phyloP scores from a whole-genome alignment of 2,329 filamentous ascomycete genomes.

The Lasiodiplodia hormozganensis region DNA sequence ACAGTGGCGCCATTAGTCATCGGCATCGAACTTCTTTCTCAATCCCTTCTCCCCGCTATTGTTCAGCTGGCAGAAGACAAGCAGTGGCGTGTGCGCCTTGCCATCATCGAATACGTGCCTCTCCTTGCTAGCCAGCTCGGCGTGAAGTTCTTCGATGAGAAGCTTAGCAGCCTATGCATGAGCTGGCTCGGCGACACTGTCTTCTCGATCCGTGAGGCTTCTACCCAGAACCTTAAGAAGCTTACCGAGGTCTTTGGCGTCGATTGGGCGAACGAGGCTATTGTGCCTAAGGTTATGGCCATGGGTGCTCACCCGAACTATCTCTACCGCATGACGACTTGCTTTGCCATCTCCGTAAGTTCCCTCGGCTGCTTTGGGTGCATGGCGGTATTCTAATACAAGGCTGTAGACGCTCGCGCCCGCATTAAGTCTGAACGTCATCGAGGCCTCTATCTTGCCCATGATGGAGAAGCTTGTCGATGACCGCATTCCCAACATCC shows the following conservation, averaged over 20 bases:
- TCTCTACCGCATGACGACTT: conserved; percentile 99
- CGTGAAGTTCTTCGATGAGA: conserved; percentile 98
- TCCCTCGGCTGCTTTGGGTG: not conserved
- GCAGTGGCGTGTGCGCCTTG: conserved; percentile 96
- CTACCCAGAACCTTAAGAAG: conserved; percentile 97
- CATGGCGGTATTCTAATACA: conserved; percentile 31
- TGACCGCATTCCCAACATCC: conserved; percentile 98
- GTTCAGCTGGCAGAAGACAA: conserved; percentile 98
- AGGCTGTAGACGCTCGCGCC: conserved; percentile 82
- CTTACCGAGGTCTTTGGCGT: conserved; percentile 98
- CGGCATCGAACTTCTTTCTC: conserved; percentile 94
- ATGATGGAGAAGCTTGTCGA: conserved; percentile 94
- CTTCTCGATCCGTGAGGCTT: conserved; percentile 97
- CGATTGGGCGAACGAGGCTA: conserved; percentile 95
- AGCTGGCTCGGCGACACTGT: conserved; percentile 98
- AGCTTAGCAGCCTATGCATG: conserved; percentile 95
- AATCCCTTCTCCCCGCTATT: conserved; percentile 95
- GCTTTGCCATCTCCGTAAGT: conserved; percentile 96
- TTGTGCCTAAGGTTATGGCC: conserved; percentile 97
- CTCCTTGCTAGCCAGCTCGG: conserved; percentile 94
- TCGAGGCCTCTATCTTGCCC: conserved; percentile 89
- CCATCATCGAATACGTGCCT: conserved; percentile 99
- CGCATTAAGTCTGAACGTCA: conserved; percentile 91
- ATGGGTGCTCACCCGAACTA: conserved; percentile 99
- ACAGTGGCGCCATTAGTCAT: conserved; percentile 70